phyloP scores from a whole-genome alignment of 1,284 basidiomycete species.

The Crepidotus sp. region DNA sequence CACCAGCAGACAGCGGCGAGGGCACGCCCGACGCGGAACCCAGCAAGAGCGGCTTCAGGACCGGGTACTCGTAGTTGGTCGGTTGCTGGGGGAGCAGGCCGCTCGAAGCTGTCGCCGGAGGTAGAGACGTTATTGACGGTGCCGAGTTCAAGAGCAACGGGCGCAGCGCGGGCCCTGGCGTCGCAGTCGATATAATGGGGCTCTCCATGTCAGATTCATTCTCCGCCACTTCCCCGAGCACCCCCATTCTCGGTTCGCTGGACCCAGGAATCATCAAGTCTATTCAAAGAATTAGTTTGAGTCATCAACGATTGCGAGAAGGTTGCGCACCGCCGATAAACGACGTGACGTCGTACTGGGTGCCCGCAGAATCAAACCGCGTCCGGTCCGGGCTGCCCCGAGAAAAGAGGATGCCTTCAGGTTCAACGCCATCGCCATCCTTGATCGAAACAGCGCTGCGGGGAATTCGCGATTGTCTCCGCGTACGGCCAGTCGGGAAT shows the following conservation, averaged over 20 bases:
- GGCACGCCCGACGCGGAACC: slow-evolving; percentile 15
- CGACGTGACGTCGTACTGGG: slow-evolving; percentile 65
- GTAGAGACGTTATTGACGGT: slow-evolving; percentile 13
- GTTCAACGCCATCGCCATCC: too few species aligned
- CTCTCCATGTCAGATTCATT: slow-evolving; percentile 11
- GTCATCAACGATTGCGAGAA: not conserved
- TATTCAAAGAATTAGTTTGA: slow-evolving; percentile 17
- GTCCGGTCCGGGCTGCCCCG: slow-evolving; percentile 1
- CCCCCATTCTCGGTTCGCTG: slow-evolving; percentile 6
- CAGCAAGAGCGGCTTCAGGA: slow-evolving; percentile 19
- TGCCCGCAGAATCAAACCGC: slow-evolving; percentile 36
- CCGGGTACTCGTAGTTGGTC: slow-evolving; percentile 16
- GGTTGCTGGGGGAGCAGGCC: slow-evolving; percentile 1
- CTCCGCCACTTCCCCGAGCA: slow-evolving; percentile 10
- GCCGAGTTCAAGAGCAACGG: slow-evolving; percentile 13
- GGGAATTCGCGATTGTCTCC: slow-evolving; percentile 11
- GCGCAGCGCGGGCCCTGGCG: slow-evolving; percentile 6
- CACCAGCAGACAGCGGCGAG: slow-evolving; percentile 16
- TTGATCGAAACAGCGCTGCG: slow-evolving; percentile 6
- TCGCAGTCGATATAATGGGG: slow-evolving; percentile 3
- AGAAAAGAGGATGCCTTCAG: not conserved
- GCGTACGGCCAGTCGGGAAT: not conserved
- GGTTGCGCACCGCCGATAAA: slow-evolving; percentile 54
- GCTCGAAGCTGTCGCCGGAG: slow-evolving; percentile 7
- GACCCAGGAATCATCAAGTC: slow-evolving; percentile 25